Percentiles rank a stretch among this genome's conserved stretches.
Conservation (phyloP, 1,284 basidiomycete genomes). For the Cryptococcus sp. region DNA sequence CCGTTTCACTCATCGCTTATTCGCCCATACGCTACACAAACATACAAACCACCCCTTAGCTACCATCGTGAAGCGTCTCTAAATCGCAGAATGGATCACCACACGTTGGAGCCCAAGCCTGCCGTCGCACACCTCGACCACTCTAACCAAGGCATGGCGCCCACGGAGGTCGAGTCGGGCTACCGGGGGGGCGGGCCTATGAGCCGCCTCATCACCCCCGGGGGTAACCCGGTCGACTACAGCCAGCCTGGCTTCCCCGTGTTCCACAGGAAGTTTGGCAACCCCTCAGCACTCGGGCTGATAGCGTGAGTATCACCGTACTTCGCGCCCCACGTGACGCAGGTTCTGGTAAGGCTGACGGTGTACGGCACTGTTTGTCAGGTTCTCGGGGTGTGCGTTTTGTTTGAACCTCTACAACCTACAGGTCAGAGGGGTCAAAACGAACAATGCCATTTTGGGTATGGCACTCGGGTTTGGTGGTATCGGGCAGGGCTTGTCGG, state of each 20-base stretch:
- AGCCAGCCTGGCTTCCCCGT: conserved; percentile 46
- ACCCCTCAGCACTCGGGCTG: conserved; percentile 56
- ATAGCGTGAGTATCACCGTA: conserved; percentile 34
- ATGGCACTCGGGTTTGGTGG: conserved; percentile 81
- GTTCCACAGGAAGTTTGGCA: conserved; percentile 53
- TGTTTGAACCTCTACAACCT: conserved; percentile 53
- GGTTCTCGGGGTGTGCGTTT: conserved; percentile 55
- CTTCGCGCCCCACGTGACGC: too few species aligned
- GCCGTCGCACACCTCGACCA: too few species aligned
- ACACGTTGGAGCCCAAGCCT: too few species aligned
- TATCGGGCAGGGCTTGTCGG: conserved; percentile 62
- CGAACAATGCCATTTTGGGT: conserved; percentile 72
- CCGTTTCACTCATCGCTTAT: too few species aligned
- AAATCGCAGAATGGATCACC: too few species aligned
- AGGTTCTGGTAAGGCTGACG: too few species aligned
- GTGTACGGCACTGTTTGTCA: conserved; percentile 5
- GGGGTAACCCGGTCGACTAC: conserved; percentile 52
- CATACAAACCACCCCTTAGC: too few species aligned
- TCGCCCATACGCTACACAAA: too few species aligned
- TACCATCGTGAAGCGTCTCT: too few species aligned
- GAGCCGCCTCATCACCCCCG: conserved; percentile 47
- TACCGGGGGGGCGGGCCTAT: conserved; percentile 2
- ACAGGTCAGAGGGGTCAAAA: conserved; percentile 46
- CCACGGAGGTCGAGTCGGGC: too few species aligned
- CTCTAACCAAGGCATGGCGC: too few species aligned